These are phyloP conservation scores for Collybiopsis luxurians DNA, from an alignment of 768 basidiomycete species.

Conservation along the genomic window DNA sequence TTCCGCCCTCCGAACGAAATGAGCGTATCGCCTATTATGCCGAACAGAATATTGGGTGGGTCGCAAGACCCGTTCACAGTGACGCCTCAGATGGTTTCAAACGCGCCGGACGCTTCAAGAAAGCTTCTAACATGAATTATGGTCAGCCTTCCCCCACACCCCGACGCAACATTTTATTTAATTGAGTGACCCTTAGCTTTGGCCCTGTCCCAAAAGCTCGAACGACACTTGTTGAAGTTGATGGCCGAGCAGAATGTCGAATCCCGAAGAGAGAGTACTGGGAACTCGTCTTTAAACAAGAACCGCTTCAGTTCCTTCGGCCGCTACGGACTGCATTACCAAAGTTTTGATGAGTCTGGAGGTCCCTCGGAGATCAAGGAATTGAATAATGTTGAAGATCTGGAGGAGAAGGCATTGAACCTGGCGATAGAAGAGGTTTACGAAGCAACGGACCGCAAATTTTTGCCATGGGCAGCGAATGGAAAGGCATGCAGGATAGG, in stretches of 20 bases:
- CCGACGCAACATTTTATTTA: too few species aligned
- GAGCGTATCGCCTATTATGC: conserved; percentile 73
- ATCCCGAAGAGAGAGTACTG: too few species aligned
- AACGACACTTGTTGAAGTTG: conserved; percentile 55
- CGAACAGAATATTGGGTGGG: conserved; percentile 78
- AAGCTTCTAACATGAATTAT: conserved; percentile 89
- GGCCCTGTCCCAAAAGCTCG: too few species aligned
- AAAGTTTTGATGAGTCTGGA: conserved; percentile 37
- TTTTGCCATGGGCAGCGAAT: conserved; percentile 77
- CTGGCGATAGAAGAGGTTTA: conserved; percentile 74
- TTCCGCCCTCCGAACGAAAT: conserved; percentile 58
- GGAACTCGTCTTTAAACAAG: too few species aligned
- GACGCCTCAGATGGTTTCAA: conserved; percentile 62
- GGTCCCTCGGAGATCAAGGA: conserved; percentile 32
- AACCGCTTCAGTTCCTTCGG: too few species aligned
- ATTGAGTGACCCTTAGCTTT: too few species aligned
- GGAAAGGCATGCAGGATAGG: conserved; percentile 73
- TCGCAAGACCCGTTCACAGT: conserved; percentile 75
- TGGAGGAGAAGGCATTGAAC: conserved; percentile 73
- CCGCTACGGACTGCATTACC: too few species aligned
- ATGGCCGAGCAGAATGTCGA: conserved; percentile 37
- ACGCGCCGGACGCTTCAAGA: conserved; percentile 88
- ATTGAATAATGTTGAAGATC: conserved; percentile 25
- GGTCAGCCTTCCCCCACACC: conserved; percentile 42
- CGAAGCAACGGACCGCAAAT: conserved; percentile 52